Evolutionary conservation across 345 rosid genomes (phyloP).

Genomic region (Pistacia atlantica): DNA sequence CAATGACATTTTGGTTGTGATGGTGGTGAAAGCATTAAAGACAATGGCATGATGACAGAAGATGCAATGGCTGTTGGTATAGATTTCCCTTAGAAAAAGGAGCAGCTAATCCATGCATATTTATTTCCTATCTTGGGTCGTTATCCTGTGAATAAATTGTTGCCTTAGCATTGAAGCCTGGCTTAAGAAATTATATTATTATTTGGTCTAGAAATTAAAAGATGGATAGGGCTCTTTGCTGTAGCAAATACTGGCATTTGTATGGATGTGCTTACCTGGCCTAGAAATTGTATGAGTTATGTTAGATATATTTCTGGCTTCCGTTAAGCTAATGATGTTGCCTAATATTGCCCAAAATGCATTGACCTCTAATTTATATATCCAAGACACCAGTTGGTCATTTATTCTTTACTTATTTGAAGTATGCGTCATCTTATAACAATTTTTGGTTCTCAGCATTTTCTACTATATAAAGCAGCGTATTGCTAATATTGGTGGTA

Average conservation of each 20-base stretch:
- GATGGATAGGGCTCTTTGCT: not conserved
- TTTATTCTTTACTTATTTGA: not conserved
- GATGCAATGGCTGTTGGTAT: not conserved
- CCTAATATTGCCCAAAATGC: not conserved
- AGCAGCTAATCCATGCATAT: not conserved
- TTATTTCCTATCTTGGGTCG: not conserved
- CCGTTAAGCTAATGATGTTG: not conserved
- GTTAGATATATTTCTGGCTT: not conserved
- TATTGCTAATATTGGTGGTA: not conserved
- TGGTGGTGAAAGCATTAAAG: not conserved
- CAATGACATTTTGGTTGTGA: not conserved
- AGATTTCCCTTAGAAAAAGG: not conserved
- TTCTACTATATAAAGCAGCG: not conserved
- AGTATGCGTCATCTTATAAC: not conserved
- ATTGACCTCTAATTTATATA: not conserved
- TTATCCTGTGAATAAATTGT: not conserved
- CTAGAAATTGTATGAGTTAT: too few species aligned
- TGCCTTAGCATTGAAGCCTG: not conserved
- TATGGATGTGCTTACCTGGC: not conserved
- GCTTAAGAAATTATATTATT: too few species aligned
- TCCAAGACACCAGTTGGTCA: too few species aligned
- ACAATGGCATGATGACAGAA: not conserved
- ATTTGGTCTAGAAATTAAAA: not conserved
- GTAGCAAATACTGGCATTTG: not conserved
- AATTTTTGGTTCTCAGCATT: not conserved